phyloP scores from a whole-genome alignment of 2,329 filamentous ascomycete species.

The Fonsecaea multimorphosa region DNA sequence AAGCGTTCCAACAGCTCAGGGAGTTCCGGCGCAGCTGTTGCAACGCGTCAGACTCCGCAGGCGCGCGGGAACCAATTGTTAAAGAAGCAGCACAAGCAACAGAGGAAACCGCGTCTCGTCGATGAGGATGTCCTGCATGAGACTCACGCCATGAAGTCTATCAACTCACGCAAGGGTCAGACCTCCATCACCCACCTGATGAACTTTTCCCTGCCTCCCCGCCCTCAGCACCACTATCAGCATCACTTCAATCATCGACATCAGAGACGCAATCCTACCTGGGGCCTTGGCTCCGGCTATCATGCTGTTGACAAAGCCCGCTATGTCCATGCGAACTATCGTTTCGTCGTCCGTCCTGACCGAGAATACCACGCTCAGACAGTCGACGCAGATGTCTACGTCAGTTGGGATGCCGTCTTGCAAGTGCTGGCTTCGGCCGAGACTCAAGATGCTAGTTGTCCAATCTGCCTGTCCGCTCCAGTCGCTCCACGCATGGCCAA shows the following conservation, averaged over 20 bases:
- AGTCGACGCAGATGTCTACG: constrained; percentile 81
- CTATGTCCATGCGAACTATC: constrained; percentile 95
- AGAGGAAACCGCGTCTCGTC: constrained; percentile 73
- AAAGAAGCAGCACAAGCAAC: constrained; percentile 83
- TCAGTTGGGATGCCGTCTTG: constrained; percentile 89
- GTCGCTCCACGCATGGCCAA: constrained; percentile 95
- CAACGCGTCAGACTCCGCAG: constrained; percentile 47
- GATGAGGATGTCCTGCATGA: constrained; percentile 90
- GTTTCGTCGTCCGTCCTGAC: constrained; percentile 88
- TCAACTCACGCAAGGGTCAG: constrained; percentile 80
- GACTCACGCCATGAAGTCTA: constrained; percentile 68
- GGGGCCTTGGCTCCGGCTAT: constrained; percentile 86
- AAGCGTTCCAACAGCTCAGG: constrained; percentile 50
- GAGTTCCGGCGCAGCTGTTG: constrained; percentile 49
- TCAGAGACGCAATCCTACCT: constrained; percentile 74
- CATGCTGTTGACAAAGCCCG: constrained; percentile 89
- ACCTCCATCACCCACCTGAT: constrained; percentile 97
- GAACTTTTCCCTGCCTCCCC: constrained; percentile 82
- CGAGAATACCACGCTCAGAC: constrained; percentile 81
- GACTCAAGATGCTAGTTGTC: constrained; percentile 86
- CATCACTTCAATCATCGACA: constrained; percentile 63
- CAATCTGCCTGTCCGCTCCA: constrained; percentile 91
- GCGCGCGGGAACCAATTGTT: constrained; percentile 74
- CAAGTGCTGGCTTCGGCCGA: constrained; percentile 90
- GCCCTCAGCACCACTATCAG: constrained; percentile 63